Evolutionary conservation across 2,329 filamentous ascomycete genomes (phyloP).

Genomic region (Diaporthe amygdali): DNA sequence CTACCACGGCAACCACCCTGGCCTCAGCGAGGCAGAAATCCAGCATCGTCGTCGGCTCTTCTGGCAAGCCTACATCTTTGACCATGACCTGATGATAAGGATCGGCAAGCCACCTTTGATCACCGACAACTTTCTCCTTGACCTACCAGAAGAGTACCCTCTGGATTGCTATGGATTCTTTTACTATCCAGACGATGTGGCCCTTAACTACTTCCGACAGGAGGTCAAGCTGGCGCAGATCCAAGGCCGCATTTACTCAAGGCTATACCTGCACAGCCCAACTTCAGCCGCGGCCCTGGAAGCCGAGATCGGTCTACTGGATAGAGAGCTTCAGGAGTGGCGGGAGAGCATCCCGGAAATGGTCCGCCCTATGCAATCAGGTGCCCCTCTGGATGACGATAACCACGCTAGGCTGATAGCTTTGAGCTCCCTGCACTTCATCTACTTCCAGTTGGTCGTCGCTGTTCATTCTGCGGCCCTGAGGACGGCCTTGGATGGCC

Average conservation of each 20-base stretch:
- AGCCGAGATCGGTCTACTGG: too few species aligned
- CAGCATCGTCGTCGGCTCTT: neutral
- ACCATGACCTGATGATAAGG: too few species aligned
- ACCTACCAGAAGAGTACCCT: too few species aligned
- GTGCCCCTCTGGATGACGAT: neutral
- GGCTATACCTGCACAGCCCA: too few species aligned
- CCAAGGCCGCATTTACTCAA: too few species aligned
- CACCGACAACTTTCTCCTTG: too few species aligned
- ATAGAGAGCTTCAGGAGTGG: neutral
- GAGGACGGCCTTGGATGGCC: neutral
- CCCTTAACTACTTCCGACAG: too few species aligned
- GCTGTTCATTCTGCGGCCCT: neutral
- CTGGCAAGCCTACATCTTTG: neutral
- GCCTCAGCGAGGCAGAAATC: neutral
- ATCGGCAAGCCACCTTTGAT: too few species aligned
- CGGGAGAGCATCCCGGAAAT: neutral
- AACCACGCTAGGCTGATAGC: neutral
- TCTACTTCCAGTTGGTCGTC: neutral
- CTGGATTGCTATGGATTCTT: too few species aligned
- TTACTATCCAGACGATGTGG: too few species aligned
- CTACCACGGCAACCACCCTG: neutral
- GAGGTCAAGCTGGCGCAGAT: too few species aligned
- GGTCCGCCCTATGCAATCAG: neutral
- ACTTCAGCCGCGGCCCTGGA: too few species aligned
- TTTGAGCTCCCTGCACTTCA: neutral